Conservation (phyloP, 371 early-diverging fungal genomes). For the Amoeboaphelidium occidentale region DNA sequence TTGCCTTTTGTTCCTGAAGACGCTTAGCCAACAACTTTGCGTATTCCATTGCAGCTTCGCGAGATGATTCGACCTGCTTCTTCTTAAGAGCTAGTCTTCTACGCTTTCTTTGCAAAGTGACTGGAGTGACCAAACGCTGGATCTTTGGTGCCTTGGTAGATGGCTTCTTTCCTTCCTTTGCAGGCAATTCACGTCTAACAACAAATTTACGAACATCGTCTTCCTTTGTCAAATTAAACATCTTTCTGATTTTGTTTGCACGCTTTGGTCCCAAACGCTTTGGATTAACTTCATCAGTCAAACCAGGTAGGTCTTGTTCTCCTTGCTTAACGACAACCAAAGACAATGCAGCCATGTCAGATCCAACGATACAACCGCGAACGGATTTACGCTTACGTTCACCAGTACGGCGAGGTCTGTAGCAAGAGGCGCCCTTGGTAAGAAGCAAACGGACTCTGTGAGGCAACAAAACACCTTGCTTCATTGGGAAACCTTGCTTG, state of each 20-base stretch:
- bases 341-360: slow-evolving; percentile 83
- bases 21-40: slow-evolving; percentile 70
- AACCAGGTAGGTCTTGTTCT: slow-evolving; percentile 78
- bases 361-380: slow-evolving; percentile 94
- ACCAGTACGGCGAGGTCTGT: slow-evolving; percentile 90
- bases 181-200: slow-evolving; percentile 74
- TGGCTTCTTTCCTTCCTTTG: slow-evolving; percentile 72
- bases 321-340: slow-evolving; percentile 90
- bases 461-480: slow-evolving; percentile 82
- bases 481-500: slow-evolving; percentile 89
- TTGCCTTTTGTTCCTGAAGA: slow-evolving; percentile 46
- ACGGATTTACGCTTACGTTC: slow-evolving; percentile 95
- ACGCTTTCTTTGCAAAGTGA: slow-evolving; percentile 79
- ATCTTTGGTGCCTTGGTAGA: slow-evolving; percentile 86
- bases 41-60: slow-evolving; percentile 73
- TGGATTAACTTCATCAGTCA: slow-evolving; percentile 79
- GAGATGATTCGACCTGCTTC: slow-evolving; percentile 42
- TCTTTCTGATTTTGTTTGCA: slow-evolving; percentile 91
- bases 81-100: slow-evolving; percentile 58
- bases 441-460: slow-evolving; percentile 83
- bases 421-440: slow-evolving; percentile 95
- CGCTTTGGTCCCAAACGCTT: slow-evolving; percentile 96
- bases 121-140: slow-evolving; percentile 90
- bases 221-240: slow-evolving; percentile 83
- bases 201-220: slow-evolving; percentile 96